Evolutionary conservation across 768 basidiomycete species (phyloP), one percentile per base, ranked within the genome.

Genomic region (Tylopilus balloui): DNA sequence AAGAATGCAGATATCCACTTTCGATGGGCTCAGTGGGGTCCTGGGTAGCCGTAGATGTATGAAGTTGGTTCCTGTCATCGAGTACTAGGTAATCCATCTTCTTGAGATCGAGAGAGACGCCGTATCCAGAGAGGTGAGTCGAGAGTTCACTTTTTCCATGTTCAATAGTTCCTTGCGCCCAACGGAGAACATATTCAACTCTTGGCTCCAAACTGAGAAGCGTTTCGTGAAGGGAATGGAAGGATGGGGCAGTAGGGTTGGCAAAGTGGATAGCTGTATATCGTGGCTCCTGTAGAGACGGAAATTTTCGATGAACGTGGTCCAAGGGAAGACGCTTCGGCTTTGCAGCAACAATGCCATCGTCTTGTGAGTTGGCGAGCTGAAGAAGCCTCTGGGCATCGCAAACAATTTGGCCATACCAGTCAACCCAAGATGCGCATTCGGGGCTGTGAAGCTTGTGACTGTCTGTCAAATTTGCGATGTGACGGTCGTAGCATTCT

Each of bases 51-150:
- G 45, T 12, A 19, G 42, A 34, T 0, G 23, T 38, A 13, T 53
- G 35, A 48, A 49, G 65, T 54, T 59, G 54, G 64, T 67, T 61
- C 38, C 96, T 73, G 65, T 99, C 96, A 62, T 99, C 96, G 8
- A 97, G 71, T 4, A 86, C 92, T 12, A 97, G 78, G 63, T 98
- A 99, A 59, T 99, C 96, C 77, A 82, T 96, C 72, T 94, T 96
- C 75, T 99, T 99, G 58, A 99, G 69, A 57, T 95, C 92, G 45
- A 99, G 72, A 19, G 87, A 77, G 7, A 94, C 94, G 3, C 96
- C 96, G 58, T 92, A 99, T 5, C 95, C 95, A 3, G 87, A 83
- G 8, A 99, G 71, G 59, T 78, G 75, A 50, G 69, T 78, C 5
- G 65, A 56, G 1, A 58, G 59, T 0, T 57, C 42, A 17, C 57